Base-by-base conservation (phyloP, 768 basidiomycete genomes). In the Cystobasidium tubakii region DNA sequence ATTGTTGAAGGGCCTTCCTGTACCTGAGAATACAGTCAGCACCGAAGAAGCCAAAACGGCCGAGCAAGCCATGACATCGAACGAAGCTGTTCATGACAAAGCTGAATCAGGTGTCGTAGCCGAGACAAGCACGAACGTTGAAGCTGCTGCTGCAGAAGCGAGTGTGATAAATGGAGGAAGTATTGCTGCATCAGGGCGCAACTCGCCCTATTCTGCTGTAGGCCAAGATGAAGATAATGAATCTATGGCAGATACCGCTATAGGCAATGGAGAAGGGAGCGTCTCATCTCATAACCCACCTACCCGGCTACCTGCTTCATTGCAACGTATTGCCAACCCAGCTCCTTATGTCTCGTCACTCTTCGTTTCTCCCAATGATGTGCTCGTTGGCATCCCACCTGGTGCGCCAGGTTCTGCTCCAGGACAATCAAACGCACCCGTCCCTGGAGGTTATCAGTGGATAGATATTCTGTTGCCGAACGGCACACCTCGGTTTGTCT, bases 311-410 rank as follows among this genome's bases (percentile, higher is more conserved):
- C 44, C 66, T 4, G 44, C 31, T 15, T 36, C 36, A 15, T 27
- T 71, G 17, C 53, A 71, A 27, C 3, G 69, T 3, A 71, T 71
- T 23, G 69, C 69, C 19, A 55, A 62, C 53, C 69, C 69, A 9
- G 33, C 53, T 10, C 34, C 69, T 15, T 71, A 71, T 34, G 54
- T 71, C n/a, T 34, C 53, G 10, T 71, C 69, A 2, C 69, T 71
- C 3, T 60, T 71, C 54, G 69, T 71, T 2, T 12, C 69, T 2
- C 23, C 7, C 3, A 31, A 60, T 1, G 55, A 71, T 19, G 55
- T 71, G 25, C n/a, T n/a, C 33, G 69, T 71, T 23, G 50, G 46
- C 13, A 55, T 60, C 29, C 57, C 57, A 12, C 57, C 57, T 31
- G 57, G 57, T 4, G 57, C 57, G 12, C 57, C 57, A 17, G 27